Conservation (phyloP, 2,329 filamentous ascomycete species). For the Podosphaera xanthii region DNA sequence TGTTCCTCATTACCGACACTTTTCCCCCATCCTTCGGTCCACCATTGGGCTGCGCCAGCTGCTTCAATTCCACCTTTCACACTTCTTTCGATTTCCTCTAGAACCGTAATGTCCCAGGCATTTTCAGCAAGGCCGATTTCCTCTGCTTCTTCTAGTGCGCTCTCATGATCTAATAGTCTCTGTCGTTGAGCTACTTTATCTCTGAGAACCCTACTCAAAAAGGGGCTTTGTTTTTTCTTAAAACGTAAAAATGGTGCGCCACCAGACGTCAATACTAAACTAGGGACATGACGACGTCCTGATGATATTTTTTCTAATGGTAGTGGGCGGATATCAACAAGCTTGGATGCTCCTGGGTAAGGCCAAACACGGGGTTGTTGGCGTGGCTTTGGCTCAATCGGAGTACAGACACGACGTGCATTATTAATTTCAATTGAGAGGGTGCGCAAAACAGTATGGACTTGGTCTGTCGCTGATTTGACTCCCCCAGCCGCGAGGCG, state of each 20-base stretch:
- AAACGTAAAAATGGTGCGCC: constrained; percentile 42
- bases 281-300: constrained; percentile 34
- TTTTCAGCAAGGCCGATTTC: constrained; percentile 22
- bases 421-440: neutral
- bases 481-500: constrained; percentile 10
- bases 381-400: constrained; percentile 3
- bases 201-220: constrained; percentile 33
- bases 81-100: constrained; percentile 8
- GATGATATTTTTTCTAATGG: constrained; percentile 24
- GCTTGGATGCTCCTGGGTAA: constrained; percentile 18
- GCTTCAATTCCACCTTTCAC: constrained; percentile 5
- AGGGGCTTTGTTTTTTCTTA: constrained; percentile 37
- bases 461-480: constrained; percentile 7
- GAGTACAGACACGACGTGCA: neutral
- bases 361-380: constrained; percentile 7
- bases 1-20: neutral
- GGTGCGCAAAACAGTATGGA: constrained; percentile 17
- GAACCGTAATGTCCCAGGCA: constrained; percentile 20
- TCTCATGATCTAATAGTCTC: constrained; percentile 18
- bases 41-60: constrained; percentile 11
- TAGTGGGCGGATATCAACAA: constrained; percentile 27
- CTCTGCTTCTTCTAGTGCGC: constrained; percentile 17
- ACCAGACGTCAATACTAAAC: constrained; percentile 26
- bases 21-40: constrained; percentile 1
- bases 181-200: constrained; percentile 25